Percentiles rank a stretch among this genome's conserved stretches.
Evolutionary conservation across 148 eudicot genomes (phyloP).

Genomic region (Rhododendron ovatum): DNA sequence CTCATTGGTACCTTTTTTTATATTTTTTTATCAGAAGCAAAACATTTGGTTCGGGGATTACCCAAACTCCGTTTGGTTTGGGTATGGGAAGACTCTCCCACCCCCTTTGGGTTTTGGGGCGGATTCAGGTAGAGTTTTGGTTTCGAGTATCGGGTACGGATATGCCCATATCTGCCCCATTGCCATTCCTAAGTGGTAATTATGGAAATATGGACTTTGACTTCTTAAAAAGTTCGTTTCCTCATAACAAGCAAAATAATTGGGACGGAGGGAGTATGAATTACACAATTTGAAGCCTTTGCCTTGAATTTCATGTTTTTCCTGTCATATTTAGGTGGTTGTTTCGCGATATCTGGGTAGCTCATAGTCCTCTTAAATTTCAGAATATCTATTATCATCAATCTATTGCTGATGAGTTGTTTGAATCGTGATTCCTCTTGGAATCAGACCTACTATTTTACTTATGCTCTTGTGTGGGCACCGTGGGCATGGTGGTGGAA

Average conservation of each 20-base stretch:
- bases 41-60: too few relatives aligned
- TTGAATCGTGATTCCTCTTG: not conserved
- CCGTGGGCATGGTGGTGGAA: not conserved
- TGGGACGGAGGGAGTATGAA: not conserved
- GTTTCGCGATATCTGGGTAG: not conserved
- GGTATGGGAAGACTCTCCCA: too few relatives aligned
- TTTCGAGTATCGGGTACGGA: too few relatives aligned
- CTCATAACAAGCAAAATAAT: not conserved
- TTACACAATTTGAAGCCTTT: not conserved
- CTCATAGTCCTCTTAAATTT: not conserved
- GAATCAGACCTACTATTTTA: not conserved
- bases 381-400: not conserved
- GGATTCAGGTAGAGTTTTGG: too few relatives aligned
- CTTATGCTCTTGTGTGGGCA: not conserved
- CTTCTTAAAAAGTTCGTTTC: not conserved
- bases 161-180: too few relatives aligned
- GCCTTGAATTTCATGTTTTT: not conserved
- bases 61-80: too few relatives aligned
- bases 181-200: not conserved
- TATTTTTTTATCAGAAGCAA: too few relatives aligned
- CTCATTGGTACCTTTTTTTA: too few relatives aligned
- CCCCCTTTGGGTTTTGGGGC: too few relatives aligned
- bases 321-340: not conserved
- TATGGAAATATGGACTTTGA: not conserved
- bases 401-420: not conserved